These are phyloP conservation scores for Podospora pseudocomata DNA, from an alignment of 495 filamentous ascomycete genomes.

Conservation along the genomic window DNA sequence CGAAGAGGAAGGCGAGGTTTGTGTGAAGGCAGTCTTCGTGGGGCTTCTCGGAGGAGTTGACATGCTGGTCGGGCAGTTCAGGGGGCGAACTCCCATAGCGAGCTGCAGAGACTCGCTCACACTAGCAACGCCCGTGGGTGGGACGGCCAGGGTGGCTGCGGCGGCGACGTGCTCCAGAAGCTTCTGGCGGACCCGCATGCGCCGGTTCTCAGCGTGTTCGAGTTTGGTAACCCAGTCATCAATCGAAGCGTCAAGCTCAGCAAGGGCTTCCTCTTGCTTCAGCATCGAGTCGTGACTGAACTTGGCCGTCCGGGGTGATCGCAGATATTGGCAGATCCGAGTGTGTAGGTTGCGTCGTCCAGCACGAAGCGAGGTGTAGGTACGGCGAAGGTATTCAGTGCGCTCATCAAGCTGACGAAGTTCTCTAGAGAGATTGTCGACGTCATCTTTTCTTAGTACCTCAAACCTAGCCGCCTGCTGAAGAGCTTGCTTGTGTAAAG, in stretches of 20 bases:
- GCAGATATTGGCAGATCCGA: constrained; percentile 65
- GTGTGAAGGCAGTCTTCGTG: constrained; percentile 33
- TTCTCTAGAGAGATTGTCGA: constrained; percentile 63
- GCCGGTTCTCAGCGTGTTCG: constrained; percentile 70
- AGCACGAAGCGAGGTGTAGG: constrained; percentile 61
- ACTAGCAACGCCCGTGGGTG: constrained; percentile 31
- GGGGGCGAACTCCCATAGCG: constrained; percentile 38
- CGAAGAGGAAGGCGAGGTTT: constrained; percentile 26
- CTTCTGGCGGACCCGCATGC: constrained; percentile 67
- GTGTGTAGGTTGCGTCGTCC: constrained; percentile 65
- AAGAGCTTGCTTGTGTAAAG: constrained; percentile 58
- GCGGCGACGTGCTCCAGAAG: constrained; percentile 71
- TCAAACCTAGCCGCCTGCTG: constrained; percentile 64
- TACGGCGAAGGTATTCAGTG: constrained; percentile 67
- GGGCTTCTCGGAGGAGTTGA: constrained; percentile 49
- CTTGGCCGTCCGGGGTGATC: constrained; percentile 56
- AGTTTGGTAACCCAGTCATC: constrained; percentile 72
- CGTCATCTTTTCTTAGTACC: constrained; percentile 62
- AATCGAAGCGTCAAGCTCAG: constrained; percentile 67
- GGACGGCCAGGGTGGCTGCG: constrained; percentile 42
- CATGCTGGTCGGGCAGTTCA: constrained; percentile 35
- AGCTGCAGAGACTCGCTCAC: constrained; percentile 42
- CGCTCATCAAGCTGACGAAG: constrained; percentile 65
- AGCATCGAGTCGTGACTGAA: constrained; percentile 66
- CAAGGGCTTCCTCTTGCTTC: constrained; percentile 70